phyloP scores from a whole-genome alignment of 805 yeast species.

The Wickerhamiella hasegawae region DNA sequence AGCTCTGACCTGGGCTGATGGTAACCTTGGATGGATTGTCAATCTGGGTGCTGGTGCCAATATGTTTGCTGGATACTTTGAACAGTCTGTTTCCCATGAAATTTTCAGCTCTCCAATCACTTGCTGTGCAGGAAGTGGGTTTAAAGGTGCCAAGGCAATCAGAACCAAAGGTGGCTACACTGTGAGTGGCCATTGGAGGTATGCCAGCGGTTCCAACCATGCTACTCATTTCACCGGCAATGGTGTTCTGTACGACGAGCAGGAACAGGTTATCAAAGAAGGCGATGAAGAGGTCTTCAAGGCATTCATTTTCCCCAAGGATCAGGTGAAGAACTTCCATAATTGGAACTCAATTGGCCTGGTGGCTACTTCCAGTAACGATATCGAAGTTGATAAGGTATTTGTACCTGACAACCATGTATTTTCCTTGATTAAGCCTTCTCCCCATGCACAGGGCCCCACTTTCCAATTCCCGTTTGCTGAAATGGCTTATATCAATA shows the following conservation, averaged over 20 bases:
- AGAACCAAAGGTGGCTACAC: slow-evolving; percentile 1
- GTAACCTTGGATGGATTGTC: slow-evolving; percentile 1
- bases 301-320: slow-evolving; percentile 1
- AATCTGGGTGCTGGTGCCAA: slow-evolving; percentile 4
- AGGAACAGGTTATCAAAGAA: not conserved
- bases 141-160: slow-evolving; percentile 1
- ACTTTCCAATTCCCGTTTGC: slow-evolving; percentile 2
- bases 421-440: slow-evolving; percentile 1
- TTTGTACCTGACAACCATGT: slow-evolving; percentile 3
- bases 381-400: not conserved
- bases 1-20: slow-evolving; percentile 2
- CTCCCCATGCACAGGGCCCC: slow-evolving; percentile 1
- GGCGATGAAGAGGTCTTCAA: not conserved
- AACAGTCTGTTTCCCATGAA: not conserved
- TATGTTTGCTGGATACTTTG: slow-evolving; percentile 3
- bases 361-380: slow-evolving; percentile 1
- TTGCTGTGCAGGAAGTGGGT: slow-evolving; percentile 1
- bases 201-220: slow-evolving; percentile 3
- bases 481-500: slow-evolving; percentile 1
- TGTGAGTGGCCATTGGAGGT: slow-evolving; percentile 3
- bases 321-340: not conserved
- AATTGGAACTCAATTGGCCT: slow-evolving; percentile 4
- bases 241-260: not conserved
- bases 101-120: not conserved
- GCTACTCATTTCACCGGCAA: slow-evolving; percentile 1